These are phyloP conservation scores for Testicularia cyperi DNA, from an alignment of 1,284 basidiomycete species.

Conservation along the genomic window DNA sequence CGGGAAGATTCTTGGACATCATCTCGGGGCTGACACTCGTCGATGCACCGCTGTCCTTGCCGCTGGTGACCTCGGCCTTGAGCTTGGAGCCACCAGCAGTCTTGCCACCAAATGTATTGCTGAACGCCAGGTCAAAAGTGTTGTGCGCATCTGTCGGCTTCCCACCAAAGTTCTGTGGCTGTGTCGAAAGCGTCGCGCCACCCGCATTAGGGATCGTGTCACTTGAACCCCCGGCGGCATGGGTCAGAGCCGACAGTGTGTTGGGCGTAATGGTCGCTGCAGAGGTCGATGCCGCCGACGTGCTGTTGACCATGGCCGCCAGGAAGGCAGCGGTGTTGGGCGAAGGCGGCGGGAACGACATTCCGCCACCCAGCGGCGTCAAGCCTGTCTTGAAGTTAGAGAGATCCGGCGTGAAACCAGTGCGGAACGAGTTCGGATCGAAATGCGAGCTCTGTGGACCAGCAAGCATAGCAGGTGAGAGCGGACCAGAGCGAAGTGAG, in stretches of 20 bases:
- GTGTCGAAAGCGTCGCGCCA: constrained; percentile 11
- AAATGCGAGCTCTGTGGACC: constrained; percentile 71
- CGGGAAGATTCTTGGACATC: constrained; percentile 21
- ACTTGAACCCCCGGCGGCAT: constrained; percentile 14
- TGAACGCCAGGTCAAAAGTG: constrained; percentile 46
- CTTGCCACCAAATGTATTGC: constrained; percentile 22
- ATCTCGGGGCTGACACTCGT: constrained; percentile 38
- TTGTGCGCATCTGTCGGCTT: constrained; percentile 25
- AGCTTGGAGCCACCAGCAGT: constrained; percentile 23
- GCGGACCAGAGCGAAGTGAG: constrained; percentile 83
- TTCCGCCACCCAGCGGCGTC: constrained; percentile 66
- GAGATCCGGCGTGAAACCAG: constrained; percentile 75
- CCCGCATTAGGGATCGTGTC: constrained; percentile 6
- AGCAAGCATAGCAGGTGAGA: constrained; percentile 91
- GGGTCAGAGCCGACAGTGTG: constrained; percentile 63
- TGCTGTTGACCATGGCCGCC: constrained; percentile 80
- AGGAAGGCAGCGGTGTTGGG: constrained; percentile 91
- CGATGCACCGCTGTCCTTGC: constrained; percentile 10
- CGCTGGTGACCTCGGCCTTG: constrained; percentile 18
- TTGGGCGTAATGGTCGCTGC: constrained; percentile 75
- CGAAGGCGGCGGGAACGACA: constrained; percentile 72
- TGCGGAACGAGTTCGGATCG: constrained; percentile 69
- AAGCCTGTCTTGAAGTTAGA: constrained; percentile 63
- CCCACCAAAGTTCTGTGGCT: constrained; percentile 33
- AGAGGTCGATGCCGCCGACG: constrained; percentile 23